phyloP scores from a whole-genome alignment of 306 rosid species.

The Astragalus membranaceus region DNA sequence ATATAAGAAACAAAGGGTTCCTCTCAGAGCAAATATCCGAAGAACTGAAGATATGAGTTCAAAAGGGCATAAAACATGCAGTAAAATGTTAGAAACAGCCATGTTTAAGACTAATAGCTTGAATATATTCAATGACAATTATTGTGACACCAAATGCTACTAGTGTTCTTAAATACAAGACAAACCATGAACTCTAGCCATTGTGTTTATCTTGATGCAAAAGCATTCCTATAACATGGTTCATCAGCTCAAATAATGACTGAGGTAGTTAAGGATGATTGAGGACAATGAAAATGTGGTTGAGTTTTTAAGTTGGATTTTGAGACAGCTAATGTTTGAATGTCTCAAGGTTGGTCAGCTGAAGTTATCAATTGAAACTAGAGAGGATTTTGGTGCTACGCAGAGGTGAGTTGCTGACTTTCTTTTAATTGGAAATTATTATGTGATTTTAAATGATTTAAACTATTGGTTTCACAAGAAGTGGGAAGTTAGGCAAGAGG shows the following conservation, averaged over 20 bases:
- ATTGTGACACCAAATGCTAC: not conserved
- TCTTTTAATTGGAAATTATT: not conserved
- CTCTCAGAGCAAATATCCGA: not conserved
- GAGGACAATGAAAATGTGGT: not conserved
- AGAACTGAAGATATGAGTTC: not conserved
- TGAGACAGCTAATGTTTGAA: not conserved
- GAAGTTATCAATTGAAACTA: slow-evolving; percentile 3
- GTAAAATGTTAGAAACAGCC: not conserved
- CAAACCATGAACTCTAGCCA: too few relatives aligned
- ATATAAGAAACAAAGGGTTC: slow-evolving; percentile 3
- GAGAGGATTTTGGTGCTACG: not conserved
- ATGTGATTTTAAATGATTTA: not conserved
- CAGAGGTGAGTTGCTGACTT: not conserved
- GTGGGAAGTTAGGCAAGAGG: not conserved
- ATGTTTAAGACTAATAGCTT: slow-evolving; percentile 8
- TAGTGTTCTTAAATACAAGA: too few relatives aligned
- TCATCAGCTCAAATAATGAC: too few relatives aligned
- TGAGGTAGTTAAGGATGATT: too few relatives aligned
- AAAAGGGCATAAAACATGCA: not conserved
- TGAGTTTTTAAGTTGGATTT: not conserved
- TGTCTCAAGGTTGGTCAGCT: not conserved
- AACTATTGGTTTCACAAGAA: not conserved
- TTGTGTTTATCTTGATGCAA: too few relatives aligned
- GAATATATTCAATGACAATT: not conserved
- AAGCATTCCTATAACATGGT: too few relatives aligned